Base-by-base conservation (phyloP, 345 rosid species). In the Trapa bicornis region DNA sequence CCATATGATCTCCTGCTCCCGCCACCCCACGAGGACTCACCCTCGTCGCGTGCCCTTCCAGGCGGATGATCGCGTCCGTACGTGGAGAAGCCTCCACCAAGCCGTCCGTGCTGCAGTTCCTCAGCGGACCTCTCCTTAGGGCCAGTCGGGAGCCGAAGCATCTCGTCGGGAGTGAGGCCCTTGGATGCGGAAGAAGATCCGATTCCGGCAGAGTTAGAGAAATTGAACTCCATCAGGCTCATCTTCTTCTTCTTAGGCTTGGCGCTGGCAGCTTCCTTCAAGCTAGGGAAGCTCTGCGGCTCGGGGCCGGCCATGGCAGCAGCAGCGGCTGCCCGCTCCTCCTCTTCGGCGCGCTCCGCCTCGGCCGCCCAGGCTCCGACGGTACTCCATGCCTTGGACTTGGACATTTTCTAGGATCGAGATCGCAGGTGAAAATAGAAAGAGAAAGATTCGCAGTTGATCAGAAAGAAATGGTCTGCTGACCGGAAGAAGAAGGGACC, bases 341-440 rank as follows among this genome's bases (percentile, higher is more conserved):
- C 96, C 38, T 78, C 90, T 37, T 88, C 94, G 22, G 84, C 95
- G 16, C 75, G 83, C 81, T 94, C 99, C 32, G 91, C 86, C 72
- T 94, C 99, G 71, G 87, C 96, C 68, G 99, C 99, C 99, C 99
- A 91, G 32, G 85, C 80, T 76, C 96, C 96, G 83, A 87, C 80
- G 69, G 68, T 78, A 65, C 97, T 86, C 96, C 96, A 86, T 7
- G 89, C 68, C 70, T 82, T 84, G 54, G 88, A 79, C 70, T 82
- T 84, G 54, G 88, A 79, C 98, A 86, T 89, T 72, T 71, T 57
- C 12, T 1, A 15, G 15, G 47, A 12, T 67, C 32, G 65, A 68
- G 82, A 80, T 75, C 76, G 70, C 73, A 42, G 33, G 5, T 15
- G 37, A 35, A 58, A 11, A 9, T 17, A 38, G 38, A 22, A 22